Percentiles rank a stretch among this genome's conserved stretches.
Evolutionary conservation across 2,329 filamentous ascomycete species (phyloP).

Genomic region (Fusarium begoniae): DNA sequence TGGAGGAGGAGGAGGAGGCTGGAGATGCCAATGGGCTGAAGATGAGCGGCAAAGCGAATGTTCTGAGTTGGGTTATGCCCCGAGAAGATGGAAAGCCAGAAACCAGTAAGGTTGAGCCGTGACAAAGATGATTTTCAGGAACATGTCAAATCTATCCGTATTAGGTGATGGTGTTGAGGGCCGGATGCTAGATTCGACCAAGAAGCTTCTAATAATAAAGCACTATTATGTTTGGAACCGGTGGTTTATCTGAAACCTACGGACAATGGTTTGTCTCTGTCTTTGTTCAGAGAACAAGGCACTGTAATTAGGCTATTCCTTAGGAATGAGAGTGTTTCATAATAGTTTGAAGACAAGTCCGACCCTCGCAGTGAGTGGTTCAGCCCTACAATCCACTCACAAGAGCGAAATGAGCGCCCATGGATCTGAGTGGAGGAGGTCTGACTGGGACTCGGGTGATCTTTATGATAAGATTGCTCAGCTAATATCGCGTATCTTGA

Average conservation of each 20-base stretch:
- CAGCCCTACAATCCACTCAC: slow-evolving; percentile 31
- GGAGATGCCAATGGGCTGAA: neutral
- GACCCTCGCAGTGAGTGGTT: neutral
- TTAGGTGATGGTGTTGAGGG: neutral
- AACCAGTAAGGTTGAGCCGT: neutral
- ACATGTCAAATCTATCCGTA: neutral
- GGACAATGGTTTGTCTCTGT: neutral
- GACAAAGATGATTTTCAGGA: neutral
- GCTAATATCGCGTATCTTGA: neutral
- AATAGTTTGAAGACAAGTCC: neutral
- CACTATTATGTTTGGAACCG: neutral
- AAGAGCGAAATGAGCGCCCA: neutral
- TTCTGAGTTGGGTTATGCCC: neutral
- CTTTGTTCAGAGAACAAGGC: neutral
- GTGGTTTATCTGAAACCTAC: neutral
- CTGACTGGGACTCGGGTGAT: slow-evolving; percentile 1
- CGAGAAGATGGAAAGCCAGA: neutral
- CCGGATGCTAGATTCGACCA: neutral
- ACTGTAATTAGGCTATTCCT: neutral
- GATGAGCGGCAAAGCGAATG: neutral
- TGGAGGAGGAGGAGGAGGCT: slow-evolving; percentile 5
- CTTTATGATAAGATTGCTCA: neutral
- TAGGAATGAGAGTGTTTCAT: neutral
- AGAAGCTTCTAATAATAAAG: neutral
- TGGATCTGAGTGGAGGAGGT: neutral